Conservation (phyloP, 2,329 filamentous ascomycete genomes). For the Emericellopsis atlantica region DNA sequence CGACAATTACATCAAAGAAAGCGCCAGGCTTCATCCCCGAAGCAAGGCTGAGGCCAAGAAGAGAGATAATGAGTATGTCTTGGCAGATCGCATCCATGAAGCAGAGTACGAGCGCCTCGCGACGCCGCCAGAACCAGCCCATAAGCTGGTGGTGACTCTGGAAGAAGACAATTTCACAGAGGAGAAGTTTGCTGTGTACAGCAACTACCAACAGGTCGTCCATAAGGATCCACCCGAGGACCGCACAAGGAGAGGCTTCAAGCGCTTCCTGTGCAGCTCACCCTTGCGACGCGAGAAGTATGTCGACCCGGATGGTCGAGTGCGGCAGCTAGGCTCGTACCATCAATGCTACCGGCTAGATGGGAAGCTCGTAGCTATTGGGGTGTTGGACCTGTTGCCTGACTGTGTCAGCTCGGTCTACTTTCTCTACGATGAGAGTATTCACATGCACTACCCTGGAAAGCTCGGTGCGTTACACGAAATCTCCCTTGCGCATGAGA, state of each 20-base stretch:
- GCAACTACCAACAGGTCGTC: slow-evolving; percentile 63
- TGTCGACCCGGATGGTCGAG: slow-evolving; percentile 31
- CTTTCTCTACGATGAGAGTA: slow-evolving; percentile 68
- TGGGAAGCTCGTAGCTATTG: slow-evolving; percentile 61
- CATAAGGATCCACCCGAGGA: slow-evolving; percentile 52
- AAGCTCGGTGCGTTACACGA: slow-evolving; percentile 67
- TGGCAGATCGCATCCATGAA: slow-evolving; percentile 57
- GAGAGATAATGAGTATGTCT: slow-evolving; percentile 54
- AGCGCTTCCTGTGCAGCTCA: slow-evolving; percentile 61
- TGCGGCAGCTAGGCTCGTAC: slow-evolving; percentile 54
- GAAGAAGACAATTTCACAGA: slow-evolving; percentile 59
- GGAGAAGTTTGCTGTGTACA: slow-evolving; percentile 62
- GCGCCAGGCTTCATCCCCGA: slow-evolving; percentile 50
- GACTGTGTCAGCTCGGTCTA: slow-evolving; percentile 72
- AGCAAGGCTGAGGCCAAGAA: slow-evolving; percentile 53
- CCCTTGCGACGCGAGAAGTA: slow-evolving; percentile 40
- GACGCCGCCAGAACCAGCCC: slow-evolving; percentile 49
- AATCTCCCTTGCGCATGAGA: slow-evolving; percentile 56
- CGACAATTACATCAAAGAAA: slow-evolving; percentile 51
- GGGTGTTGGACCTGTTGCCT: slow-evolving; percentile 65
- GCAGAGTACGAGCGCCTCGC: slow-evolving; percentile 44
- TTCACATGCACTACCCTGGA: slow-evolving; percentile 56
- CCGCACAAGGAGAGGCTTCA: slow-evolving; percentile 51
- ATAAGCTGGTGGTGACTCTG: slow-evolving; percentile 56
- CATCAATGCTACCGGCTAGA: slow-evolving; percentile 76